phyloP scores from a whole-genome alignment of 805 yeast species.

The Candida railenensis region DNA sequence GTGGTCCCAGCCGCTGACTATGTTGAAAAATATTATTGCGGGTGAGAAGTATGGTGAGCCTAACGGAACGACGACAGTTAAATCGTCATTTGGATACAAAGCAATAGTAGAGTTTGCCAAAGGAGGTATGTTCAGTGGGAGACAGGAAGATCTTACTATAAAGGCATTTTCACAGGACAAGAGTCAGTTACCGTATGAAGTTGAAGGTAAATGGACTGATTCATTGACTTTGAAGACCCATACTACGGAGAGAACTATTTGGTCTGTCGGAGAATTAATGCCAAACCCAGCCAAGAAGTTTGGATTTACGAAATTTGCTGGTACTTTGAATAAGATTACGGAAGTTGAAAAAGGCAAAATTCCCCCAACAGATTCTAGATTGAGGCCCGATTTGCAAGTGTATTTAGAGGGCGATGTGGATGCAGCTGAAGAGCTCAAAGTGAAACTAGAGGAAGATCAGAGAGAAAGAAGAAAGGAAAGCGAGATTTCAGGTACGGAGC shows the following conservation, averaged over 20 bases:
- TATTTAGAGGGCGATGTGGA: constrained; percentile 72
- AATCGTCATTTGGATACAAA: constrained; percentile 64
- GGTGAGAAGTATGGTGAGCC: constrained; percentile 97
- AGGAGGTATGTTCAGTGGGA: constrained; percentile 79
- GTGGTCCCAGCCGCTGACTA: constrained; percentile 81
- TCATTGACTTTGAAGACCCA: constrained; percentile 47
- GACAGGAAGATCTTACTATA: constrained; percentile 68
- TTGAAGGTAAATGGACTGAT: constrained; percentile 87
- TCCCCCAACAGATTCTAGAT: constrained; percentile 87
- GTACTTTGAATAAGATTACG: constrained; percentile 78
- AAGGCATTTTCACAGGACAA: constrained; percentile 39
- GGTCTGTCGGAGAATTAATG: constrained; percentile 72
- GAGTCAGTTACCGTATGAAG: constrained; percentile 37
- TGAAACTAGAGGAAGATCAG: constrained; percentile 74
- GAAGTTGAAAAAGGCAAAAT: constrained; percentile 58
- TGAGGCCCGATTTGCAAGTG: constrained; percentile 78
- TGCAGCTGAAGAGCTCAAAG: constrained; percentile 69
- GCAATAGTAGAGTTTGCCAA: constrained; percentile 75
- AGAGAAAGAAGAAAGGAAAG: constrained; percentile 66
- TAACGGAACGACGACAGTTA: constrained; percentile 60
- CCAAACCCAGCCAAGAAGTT: constrained; percentile 60
- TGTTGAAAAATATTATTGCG: constrained; percentile 83
- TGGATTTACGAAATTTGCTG: constrained; percentile 85
- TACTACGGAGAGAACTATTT: constrained; percentile 47
- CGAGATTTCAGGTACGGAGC: constrained; percentile 43